A percentile compares a stretch with the other conserved stretches of the same genome.
Conservation (phyloP, 2,329 filamentous ascomycete species). For the Penicillium sp. region DNA sequence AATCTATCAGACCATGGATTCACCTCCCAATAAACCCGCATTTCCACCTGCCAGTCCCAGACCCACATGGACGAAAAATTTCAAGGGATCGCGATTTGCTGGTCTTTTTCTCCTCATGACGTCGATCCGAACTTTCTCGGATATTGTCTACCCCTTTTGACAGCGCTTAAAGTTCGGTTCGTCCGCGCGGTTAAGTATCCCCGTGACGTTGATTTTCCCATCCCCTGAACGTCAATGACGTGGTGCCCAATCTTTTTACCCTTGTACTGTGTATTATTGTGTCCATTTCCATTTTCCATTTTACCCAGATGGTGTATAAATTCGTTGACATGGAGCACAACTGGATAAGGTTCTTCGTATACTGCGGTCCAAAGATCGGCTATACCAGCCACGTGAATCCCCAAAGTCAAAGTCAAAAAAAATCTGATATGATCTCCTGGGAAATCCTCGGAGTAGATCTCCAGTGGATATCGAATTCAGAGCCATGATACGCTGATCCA, state of each 20-base stretch:
- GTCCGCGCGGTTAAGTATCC: conserved; percentile 10
- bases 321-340: background rate
- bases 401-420: background rate
- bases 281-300: no score
- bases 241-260: background rate
- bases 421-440: conserved; percentile 11
- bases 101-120: conserved; percentile 13
- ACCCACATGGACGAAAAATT: conserved; percentile 7
- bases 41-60: conserved; percentile 6
- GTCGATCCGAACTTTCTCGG: conserved; percentile 4
- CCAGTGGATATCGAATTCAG: background rate
- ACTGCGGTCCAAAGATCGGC: background rate
- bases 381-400: conserved; percentile 15
- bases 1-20: conserved; percentile 10
- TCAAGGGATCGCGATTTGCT: conserved; percentile 10
- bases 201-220: no score
- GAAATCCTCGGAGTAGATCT: conserved; percentile 11
- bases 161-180: conserved; percentile 16
- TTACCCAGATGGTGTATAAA: background rate
- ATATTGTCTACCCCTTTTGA: conserved; percentile 10
- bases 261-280: background rate
- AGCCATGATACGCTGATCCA: background rate
- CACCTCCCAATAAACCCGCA: background rate
- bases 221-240: no score
- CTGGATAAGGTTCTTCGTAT: background rate